Base-by-base conservation (phyloP, 2,329 filamentous ascomycete species). In the Fusarium sp. region DNA sequence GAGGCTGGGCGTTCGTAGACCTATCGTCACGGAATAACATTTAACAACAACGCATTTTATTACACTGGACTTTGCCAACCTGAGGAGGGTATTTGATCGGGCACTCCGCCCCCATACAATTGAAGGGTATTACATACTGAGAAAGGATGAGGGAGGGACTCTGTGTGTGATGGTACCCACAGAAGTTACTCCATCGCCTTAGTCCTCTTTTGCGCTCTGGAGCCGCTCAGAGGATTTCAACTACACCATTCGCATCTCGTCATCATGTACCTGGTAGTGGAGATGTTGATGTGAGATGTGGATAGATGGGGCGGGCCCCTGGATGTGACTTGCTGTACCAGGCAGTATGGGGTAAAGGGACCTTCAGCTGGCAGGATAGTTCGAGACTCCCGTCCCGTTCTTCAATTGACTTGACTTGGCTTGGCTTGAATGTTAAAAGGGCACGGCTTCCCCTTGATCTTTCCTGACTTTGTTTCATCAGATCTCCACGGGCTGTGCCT, bases 371-470 rank as follows among this genome's bases (percentile, higher is more conserved):
- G 19, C 22, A 22, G 39, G 17, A n/a, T 36, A 36, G 34, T 36
- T 26, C 22, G 15, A 44, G 42, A 44, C 42, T 22, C 7, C 45
- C 34, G 31, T 42, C 38, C 11, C 34, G 6, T 58, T 21, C 13
- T 34, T n/a, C 7, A 28, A 28, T 33, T 2, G 7, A 44, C 19
- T 19, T 19, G 19, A 19, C 13, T 34, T n/a, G 10, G 21, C 21
- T 33, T 2, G 11, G 38, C 9, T 21, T 19, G 39, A 40, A 26
- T 14, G 5, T 45, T 59, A 59, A 59, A 62, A 46, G 22, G 17
- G 15, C 34, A 34, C 43, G 9, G 9, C 17, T 33, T 33, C 22
- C 51, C 43, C 9, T 3, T 45, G 19, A 14, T 10, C 45, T n/a
- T 3, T 40, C 4, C 10, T 31, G 28, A 5, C 36, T n/a, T 22